Conservation (phyloP, 352 stramenopile genomes). For the Pythium dissimile region DNA sequence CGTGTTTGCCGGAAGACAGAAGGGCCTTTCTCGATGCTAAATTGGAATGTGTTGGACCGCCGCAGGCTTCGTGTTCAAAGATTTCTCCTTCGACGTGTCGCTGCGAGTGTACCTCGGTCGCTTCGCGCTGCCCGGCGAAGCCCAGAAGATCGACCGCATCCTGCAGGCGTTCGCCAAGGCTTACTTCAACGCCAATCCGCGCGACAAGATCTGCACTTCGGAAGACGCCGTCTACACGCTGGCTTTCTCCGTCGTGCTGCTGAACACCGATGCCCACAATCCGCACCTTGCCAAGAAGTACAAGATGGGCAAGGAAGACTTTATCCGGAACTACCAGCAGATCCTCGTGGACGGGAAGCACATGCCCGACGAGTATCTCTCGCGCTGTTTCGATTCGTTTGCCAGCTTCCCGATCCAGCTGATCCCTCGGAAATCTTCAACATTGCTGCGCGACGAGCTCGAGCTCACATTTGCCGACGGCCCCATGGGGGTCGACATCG, state of each 20-base stretch:
- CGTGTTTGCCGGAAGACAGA: too few relatives aligned
- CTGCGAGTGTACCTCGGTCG: constrained; percentile 70
- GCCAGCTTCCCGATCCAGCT: constrained; percentile 48
- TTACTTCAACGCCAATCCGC: constrained; percentile 55
- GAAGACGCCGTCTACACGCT: constrained; percentile 78
- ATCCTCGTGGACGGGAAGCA: constrained; percentile 34
- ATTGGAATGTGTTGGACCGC: too few relatives aligned
- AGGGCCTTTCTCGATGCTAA: too few relatives aligned
- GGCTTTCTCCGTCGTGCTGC: constrained; percentile 70
- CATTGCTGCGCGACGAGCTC: constrained; percentile 49
- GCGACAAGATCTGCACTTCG: constrained; percentile 46
- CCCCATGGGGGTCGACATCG: constrained; percentile 63
- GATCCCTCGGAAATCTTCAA: constrained; percentile 44
- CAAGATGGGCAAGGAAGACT: constrained; percentile 74
- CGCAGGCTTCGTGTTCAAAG: constrained; percentile 65
- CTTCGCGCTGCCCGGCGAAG: constrained; percentile 68
- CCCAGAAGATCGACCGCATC: constrained; percentile 86
- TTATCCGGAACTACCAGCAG: constrained; percentile 70
- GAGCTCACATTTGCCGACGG: constrained; percentile 62
- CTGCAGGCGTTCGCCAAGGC: constrained; percentile 72
- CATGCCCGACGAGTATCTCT: constrained; percentile 48
- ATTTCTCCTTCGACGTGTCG: constrained; percentile 57
- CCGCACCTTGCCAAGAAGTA: constrained; percentile 52
- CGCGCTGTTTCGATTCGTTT: constrained; percentile 67
- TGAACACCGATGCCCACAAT: constrained; percentile 83